Evolutionary conservation across 306 rosid genomes (phyloP).

Genomic region (Prosopis cineraria): DNA sequence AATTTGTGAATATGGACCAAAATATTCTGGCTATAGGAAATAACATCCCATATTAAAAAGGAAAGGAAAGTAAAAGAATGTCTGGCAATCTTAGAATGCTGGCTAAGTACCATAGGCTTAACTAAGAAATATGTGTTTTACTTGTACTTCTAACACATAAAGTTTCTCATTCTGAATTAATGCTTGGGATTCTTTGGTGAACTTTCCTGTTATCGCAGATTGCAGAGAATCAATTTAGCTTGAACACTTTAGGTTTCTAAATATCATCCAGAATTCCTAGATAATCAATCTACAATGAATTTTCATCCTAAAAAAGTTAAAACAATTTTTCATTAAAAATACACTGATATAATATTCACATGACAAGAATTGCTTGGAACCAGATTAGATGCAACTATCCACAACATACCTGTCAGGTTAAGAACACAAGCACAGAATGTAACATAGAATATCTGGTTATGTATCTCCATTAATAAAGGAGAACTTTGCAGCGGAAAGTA

Average conservation of each 20-base stretch:
- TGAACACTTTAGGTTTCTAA: background rate
- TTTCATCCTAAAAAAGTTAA: background rate
- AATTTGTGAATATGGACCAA: background rate
- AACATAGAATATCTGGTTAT: conserved; percentile 96
- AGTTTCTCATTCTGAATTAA: background rate
- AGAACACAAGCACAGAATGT: conserved; percentile 87
- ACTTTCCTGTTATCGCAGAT: background rate
- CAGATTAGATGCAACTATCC: conserved; percentile 24
- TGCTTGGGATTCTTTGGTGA: background rate
- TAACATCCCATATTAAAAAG: background rate
- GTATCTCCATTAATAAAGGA: conserved; percentile 99
- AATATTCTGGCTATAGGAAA: background rate
- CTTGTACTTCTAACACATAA: background rate
- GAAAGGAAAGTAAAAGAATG: background rate
- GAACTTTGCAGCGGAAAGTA: too few species aligned
- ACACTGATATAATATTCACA: background rate
- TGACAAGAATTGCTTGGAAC: conserved; percentile 24
- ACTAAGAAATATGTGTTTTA: background rate
- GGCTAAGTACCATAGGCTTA: background rate
- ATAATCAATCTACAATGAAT: background rate
- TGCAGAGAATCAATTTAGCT: background rate
- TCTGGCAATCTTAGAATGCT: background rate
- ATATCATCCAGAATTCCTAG: background rate
- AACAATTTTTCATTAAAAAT: background rate
- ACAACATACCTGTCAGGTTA: conserved; percentile 77